Evolutionary conservation across 805 yeast species (phyloP).

Genomic region (Blastobotrys parvus): DNA sequence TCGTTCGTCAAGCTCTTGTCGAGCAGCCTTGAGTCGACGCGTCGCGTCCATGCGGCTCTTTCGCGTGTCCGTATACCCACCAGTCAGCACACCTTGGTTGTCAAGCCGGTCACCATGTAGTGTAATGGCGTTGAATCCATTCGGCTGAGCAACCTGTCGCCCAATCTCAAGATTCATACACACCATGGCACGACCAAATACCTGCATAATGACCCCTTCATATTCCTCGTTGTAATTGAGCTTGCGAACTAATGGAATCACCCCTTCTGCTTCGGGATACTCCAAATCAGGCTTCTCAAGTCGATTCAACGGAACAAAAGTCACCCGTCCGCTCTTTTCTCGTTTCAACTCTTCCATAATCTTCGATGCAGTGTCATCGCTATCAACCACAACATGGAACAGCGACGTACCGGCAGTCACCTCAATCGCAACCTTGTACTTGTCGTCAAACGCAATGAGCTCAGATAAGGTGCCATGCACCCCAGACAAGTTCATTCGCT

Average conservation of each 20-base stretch:
- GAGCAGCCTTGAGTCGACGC: constrained; percentile 46
- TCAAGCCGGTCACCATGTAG: constrained; percentile 89
- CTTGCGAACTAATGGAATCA: constrained; percentile 71
- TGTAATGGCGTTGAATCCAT: constrained; percentile 69
- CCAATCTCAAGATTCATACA: constrained; percentile 64
- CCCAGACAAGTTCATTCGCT: constrained; percentile 45
- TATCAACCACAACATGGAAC: constrained; percentile 85
- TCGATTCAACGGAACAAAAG: constrained; percentile 84
- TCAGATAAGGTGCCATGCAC: constrained; percentile 82
- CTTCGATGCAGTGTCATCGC: constrained; percentile 70
- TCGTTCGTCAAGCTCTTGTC: constrained; percentile 36
- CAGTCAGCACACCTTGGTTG: constrained; percentile 73
- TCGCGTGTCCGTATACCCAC: constrained; percentile 73
- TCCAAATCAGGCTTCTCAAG: constrained; percentile 32
- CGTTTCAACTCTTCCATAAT: constrained; percentile 65
- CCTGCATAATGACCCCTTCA: constrained; percentile 62
- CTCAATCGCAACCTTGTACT: constrained; percentile 79
- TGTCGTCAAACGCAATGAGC: constrained; percentile 68
- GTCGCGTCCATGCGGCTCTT: constrained; percentile 65
- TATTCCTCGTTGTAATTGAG: constrained; percentile 52
- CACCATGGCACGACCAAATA: constrained; percentile 76
- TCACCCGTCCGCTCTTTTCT: constrained; percentile 71
- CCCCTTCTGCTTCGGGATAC: constrained; percentile 59
- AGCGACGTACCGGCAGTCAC: constrained; percentile 81
- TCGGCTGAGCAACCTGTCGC: constrained; percentile 51